Conservation (phyloP, 2,329 filamentous ascomycete species). For the Malbranchea cinnamomea region DNA sequence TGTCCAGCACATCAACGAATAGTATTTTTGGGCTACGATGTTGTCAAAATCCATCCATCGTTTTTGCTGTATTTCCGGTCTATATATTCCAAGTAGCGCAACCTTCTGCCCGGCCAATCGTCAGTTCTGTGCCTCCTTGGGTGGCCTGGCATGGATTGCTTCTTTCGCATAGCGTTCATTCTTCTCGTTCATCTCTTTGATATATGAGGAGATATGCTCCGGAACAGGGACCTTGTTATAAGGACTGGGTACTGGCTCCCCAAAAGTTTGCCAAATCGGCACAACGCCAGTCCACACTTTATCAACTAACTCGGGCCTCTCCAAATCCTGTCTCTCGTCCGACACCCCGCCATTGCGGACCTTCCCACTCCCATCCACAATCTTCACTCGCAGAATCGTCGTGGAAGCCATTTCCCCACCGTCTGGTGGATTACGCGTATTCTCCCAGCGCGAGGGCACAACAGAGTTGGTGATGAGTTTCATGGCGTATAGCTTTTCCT, state of each 20-base stretch:
- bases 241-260: conserved; percentile 44
- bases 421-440: conserved; percentile 55
- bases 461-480: conserved; percentile 61
- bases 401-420: conserved; percentile 62
- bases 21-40: no score
- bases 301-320: conserved; percentile 31
- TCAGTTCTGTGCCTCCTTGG: conserved; percentile 18
- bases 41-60: no score
- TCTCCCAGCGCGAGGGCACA: conserved; percentile 52
- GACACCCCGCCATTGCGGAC: conserved; percentile 49
- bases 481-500: conserved; percentile 68
- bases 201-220: conserved; percentile 42
- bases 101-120: no score
- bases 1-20: no score
- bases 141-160: conserved; percentile 17
- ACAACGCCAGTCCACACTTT: conserved; percentile 48
- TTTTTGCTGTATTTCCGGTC: no score
- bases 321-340: conserved; percentile 43
- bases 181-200: conserved; percentile 32
- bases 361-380: conserved; percentile 63
- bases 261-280: conserved; percentile 48
- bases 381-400: conserved; percentile 51
- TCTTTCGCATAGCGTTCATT: conserved; percentile 29
- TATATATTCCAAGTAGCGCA: no score
- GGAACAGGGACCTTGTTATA: conserved; percentile 50